These are phyloP conservation scores for Solanum arcanum DNA, from an alignment of 257 asterid genomes.

Conservation along the genomic window DNA sequence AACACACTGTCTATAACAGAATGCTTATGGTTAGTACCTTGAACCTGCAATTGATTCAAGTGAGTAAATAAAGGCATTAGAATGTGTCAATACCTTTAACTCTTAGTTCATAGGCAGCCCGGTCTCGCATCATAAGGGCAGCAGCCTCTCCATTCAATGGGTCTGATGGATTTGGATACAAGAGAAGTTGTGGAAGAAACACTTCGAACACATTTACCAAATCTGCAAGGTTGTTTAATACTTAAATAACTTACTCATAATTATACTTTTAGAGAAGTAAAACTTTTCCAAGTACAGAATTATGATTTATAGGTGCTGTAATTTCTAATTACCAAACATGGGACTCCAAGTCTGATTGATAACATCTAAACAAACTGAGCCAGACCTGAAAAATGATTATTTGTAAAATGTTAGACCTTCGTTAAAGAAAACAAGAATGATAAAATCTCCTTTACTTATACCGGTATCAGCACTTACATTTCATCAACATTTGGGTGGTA, in stretches of 20 bases:
- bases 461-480: slow-evolving; percentile 37
- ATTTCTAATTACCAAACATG: slow-evolving; percentile 66
- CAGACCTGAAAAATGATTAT: slow-evolving; percentile 58
- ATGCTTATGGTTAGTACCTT: neutral
- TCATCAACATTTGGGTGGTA: slow-evolving; percentile 99
- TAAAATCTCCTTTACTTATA: neutral
- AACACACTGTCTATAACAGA: neutral
- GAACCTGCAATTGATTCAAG: neutral
- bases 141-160: slow-evolving; percentile 98
- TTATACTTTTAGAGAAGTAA: neutral
- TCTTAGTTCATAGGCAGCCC: slow-evolving; percentile 58
- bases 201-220: slow-evolving; percentile 92
- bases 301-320: neutral
- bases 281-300: neutral
- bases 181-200: slow-evolving; percentile 83
- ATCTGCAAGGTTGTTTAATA: slow-evolving; percentile 30
- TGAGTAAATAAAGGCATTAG: neutral
- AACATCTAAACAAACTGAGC: slow-evolving; percentile 93
- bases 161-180: slow-evolving; percentile 94
- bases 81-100: slow-evolving; percentile 62
- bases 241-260: neutral
- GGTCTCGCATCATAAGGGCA: slow-evolving; percentile 89
- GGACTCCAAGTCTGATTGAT: slow-evolving; percentile 99
- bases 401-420: neutral
- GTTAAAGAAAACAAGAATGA: neutral